These are phyloP conservation scores for Dothiorella sarmentorum DNA, from an alignment of 2,329 filamentous ascomycete species.

Conservation along the genomic window DNA sequence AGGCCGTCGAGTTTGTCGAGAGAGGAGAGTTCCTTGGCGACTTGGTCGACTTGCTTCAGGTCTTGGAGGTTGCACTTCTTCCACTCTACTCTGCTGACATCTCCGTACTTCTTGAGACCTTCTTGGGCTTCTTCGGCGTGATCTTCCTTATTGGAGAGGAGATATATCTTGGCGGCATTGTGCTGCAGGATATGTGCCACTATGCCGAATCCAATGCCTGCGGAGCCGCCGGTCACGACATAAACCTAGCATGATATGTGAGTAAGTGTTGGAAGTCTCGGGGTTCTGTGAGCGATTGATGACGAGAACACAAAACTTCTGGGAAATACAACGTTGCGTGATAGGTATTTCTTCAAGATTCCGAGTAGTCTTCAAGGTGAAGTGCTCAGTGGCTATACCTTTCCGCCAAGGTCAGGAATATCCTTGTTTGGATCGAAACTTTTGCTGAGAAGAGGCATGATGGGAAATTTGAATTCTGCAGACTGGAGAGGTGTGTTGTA, in stretches of 20 bases:
- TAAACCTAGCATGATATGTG: slow-evolving; percentile 34
- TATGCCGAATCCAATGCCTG: slow-evolving; percentile 52
- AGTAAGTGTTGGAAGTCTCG: not conserved
- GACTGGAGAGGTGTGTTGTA: not conserved
- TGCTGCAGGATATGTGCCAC: slow-evolving; percentile 52
- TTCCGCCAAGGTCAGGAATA: slow-evolving; percentile 40
- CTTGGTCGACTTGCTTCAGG: slow-evolving; percentile 44
- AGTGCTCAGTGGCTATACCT: slow-evolving; percentile 24
- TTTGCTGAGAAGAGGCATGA: slow-evolving; percentile 24
- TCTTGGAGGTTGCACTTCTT: slow-evolving; percentile 47
- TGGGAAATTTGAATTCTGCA: not conserved
- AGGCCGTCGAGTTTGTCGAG: slow-evolving; percentile 46
- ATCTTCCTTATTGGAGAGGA: slow-evolving; percentile 49
- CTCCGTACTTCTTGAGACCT: slow-evolving; percentile 44
- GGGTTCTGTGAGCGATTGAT: not conserved
- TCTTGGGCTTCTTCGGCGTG: slow-evolving; percentile 46
- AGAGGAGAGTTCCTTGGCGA: slow-evolving; percentile 43
- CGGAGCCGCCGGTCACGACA: slow-evolving; percentile 48
- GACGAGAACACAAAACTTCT: too few relatives aligned
- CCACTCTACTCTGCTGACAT: slow-evolving; percentile 44
- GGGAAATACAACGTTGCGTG: too few relatives aligned
- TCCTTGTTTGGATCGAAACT: slow-evolving; percentile 41
- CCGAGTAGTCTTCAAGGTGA: not conserved
- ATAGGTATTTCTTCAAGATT: not conserved
- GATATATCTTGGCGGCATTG: slow-evolving; percentile 45